These are phyloP conservation scores for Coemansia sp. DNA, from an alignment of 192 early-diverging fungal species.

Conservation along the genomic window DNA sequence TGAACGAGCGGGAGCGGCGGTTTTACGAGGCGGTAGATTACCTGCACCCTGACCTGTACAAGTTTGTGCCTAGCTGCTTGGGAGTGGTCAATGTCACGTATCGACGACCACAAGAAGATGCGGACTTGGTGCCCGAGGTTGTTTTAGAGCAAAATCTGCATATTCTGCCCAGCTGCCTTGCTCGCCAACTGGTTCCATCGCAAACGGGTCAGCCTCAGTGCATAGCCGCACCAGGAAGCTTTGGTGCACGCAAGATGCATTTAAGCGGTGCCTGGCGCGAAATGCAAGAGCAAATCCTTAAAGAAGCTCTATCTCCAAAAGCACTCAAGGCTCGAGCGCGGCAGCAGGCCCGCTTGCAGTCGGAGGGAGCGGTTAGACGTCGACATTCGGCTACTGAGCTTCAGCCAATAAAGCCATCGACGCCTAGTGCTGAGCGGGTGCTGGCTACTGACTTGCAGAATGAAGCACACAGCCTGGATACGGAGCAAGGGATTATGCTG, in stretches of 20 bases:
- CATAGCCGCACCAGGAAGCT: constrained; percentile 49
- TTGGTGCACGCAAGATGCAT: constrained; percentile 51
- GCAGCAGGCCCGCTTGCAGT: constrained; percentile 54
- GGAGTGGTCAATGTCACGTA: constrained; percentile 95
- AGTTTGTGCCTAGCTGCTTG: constrained; percentile 88
- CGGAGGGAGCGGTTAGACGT: constrained; percentile 44
- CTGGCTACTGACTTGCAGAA: constrained; percentile 18
- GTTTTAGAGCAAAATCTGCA: constrained; percentile 89
- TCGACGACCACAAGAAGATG: constrained; percentile 34
- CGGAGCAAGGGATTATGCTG: constrained; percentile 27
- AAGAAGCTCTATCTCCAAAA: constrained; percentile 86
- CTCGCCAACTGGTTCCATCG: constrained; percentile 36
- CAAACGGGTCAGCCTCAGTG: constrained; percentile 28
- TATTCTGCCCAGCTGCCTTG: constrained; percentile 72
- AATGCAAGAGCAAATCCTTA: constrained; percentile 84
- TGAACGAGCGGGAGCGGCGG: constrained; percentile 73
- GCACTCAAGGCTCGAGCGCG: constrained; percentile 72
- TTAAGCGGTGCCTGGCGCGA: constrained; percentile 62
- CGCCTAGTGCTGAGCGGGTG: constrained; percentile 10
- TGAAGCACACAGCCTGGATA: constrained; percentile 44
- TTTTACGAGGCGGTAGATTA: constrained; percentile 89
- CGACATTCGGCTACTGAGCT: constrained; percentile 57
- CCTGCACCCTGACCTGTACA: constrained; percentile 72
- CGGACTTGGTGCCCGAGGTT: constrained; percentile 58
- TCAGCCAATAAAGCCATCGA: constrained; percentile 29